Base-by-base conservation (phyloP, 305 asterid genomes). In the Ruellia speciosa region DNA sequence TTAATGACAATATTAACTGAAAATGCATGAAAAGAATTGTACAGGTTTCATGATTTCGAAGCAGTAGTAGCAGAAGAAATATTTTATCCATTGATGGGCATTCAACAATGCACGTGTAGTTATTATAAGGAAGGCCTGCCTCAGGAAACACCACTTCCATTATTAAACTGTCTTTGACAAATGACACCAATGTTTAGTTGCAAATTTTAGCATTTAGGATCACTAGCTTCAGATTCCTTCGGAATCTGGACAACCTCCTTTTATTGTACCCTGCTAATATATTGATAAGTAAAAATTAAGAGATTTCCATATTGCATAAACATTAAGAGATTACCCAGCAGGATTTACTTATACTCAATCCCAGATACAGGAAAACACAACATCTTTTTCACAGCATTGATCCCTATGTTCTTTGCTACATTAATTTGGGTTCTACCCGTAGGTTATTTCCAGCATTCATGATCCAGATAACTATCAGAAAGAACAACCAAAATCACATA, bases 321-420 rank as follows among this genome's bases (percentile, higher is more conserved):
- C 37, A 14, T 28, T 18, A 52, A 12, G 58, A 46, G 58, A 24
- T 20, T 16, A 0, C 18, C 18, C 14, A 39, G 6, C 34, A 58
- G 17, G 17, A 16, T 61, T 63, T 58, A 39, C 56, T 39, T 49
- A 34, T 10, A 49, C 34, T 34, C 12, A 41, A 18, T 40, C 37
- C 52, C 60, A 31, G 55, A 9, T 20, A 15, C 48, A 37, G 46
- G 54, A 58, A 37, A 17, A 46, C 46, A 64, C 24, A 59, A 50
- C 33, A 37, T 7, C 1, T 37, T 10, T 50, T 59, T 43, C 50
- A 64, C 35, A 35, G 11, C 46, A 33, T 60, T 20, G 49, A 56
- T 55, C 15, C 50, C 24, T 50, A 16, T 16, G 19, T n/a, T 15
- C 49, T 12, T n/a, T 4, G 16, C 49, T 4, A 12, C 49, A 14